Conservation (phyloP, 371 early-diverging fungal genomes). For the Encephalitozoon romaleae region DNA sequence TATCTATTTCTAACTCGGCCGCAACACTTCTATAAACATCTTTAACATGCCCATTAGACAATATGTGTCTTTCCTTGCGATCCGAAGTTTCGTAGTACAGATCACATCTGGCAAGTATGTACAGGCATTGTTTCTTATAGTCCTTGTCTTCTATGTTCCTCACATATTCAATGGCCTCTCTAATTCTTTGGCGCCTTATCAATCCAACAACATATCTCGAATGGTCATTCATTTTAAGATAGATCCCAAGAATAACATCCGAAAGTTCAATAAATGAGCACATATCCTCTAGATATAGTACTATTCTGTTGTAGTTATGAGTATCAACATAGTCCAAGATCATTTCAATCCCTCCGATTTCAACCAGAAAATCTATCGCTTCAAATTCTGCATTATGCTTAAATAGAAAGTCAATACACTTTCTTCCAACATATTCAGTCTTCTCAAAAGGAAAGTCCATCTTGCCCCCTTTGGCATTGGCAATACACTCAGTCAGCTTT, state of each 20-base stretch:
- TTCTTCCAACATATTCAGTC: conserved; percentile 1
- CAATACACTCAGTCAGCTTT: conserved; percentile 46
- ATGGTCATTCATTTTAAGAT: conserved; percentile 34
- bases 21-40: conserved; percentile 9
- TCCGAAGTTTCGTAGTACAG: conserved; percentile 31
- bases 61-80: conserved; percentile 25
- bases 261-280: conserved; percentile 19
- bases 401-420: conserved; percentile 54
- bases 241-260: conserved; percentile 37
- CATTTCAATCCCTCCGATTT: conserved; percentile 41
- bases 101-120: conserved; percentile 42
- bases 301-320: conserved; percentile 56
- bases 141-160: neutral
- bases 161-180: conserved; percentile 37
- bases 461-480: neutral
- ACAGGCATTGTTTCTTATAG: conserved; percentile 30
- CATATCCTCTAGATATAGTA: conserved; percentile 52
- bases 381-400: conserved; percentile 58
- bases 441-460: conserved; percentile 1
- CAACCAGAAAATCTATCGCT: conserved; percentile 60
- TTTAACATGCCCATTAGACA: conserved; percentile 24
- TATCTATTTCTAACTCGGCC: conserved; percentile 27
- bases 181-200: conserved; percentile 4
- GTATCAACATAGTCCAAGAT: conserved; percentile 50
- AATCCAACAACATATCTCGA: conserved; percentile 21